A percentile compares a stretch with the other conserved stretches of the same genome.
Conservation (phyloP, 169 alveolate species). For the Eimeria necatrix region DNA sequence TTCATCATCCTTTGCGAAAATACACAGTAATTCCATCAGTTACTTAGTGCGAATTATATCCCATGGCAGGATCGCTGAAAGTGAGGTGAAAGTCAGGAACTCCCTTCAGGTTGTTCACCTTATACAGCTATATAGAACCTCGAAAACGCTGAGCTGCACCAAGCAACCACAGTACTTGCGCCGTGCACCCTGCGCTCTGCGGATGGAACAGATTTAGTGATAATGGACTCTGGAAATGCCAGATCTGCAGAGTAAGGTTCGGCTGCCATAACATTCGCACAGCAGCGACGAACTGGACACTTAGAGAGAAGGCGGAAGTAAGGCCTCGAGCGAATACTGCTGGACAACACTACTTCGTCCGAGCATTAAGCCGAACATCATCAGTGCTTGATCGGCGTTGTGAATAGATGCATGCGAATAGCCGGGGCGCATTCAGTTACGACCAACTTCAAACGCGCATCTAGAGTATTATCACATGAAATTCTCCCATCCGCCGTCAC, state of each 20-base stretch:
- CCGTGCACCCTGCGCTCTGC: too few relatives aligned
- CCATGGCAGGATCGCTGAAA: too few relatives aligned
- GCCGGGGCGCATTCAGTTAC: slow-evolving; percentile 81
- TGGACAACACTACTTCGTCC: not conserved
- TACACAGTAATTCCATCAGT: too few relatives aligned
- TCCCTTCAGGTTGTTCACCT: too few relatives aligned
- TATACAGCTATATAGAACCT: too few relatives aligned
- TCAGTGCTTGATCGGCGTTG: slow-evolving; percentile 71
- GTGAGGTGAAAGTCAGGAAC: too few relatives aligned
- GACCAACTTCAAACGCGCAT: slow-evolving; percentile 79
- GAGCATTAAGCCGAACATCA: not conserved
- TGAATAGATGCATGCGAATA: slow-evolving; percentile 74
- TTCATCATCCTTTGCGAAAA: too few relatives aligned
- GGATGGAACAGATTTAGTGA: too few relatives aligned
- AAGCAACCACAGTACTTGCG: too few relatives aligned
- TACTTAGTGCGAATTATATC: too few relatives aligned
- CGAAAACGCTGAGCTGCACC: too few relatives aligned
- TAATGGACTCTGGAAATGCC: too few relatives aligned
- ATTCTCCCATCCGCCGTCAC: slow-evolving; percentile 85
- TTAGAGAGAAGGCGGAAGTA: not conserved
- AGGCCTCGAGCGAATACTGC: not conserved
- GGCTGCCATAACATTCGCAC: not conserved
- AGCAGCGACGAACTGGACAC: not conserved
- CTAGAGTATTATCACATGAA: slow-evolving; percentile 86
- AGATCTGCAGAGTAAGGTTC: not conserved